Base-by-base conservation (phyloP, 495 filamentous ascomycete genomes). In the Aspergillus indologenus region DNA sequence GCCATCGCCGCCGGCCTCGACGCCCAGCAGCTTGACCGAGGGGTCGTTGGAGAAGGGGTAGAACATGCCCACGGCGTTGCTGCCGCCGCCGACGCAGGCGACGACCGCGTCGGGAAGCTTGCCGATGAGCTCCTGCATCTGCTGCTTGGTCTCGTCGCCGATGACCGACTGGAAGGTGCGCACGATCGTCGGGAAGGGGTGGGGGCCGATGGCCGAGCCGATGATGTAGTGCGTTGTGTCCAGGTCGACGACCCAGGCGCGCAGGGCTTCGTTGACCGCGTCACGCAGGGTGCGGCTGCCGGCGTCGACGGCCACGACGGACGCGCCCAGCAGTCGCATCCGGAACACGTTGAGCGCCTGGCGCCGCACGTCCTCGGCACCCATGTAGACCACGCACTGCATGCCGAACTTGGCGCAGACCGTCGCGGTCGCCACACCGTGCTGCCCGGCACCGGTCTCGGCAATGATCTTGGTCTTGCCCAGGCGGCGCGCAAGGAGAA, bases 181-280 rank as follows among this genome's bases (percentile, higher is more conserved):
- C 8, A 97, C 93, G 56, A 98, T 97, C 45, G 91, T 96, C 0
- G 93, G 93, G 85, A 96, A 97, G 15, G 93, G 93, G 64, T 98
- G 92, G 9, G 93, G 93, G 0, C 93, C 93, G 63, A 98, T 96
- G 15, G 94, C 93, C 7, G 90, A 95, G 23, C 93, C 94, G 65
- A 97, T 94, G 71, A 96, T 91, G 78, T 97, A 98, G 75, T 97
- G 93, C 0, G 94, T 96, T n/a, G 90, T 93, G 51, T 87, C 84
- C 2, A 97, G 85, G 52, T 89, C 76, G 34, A 89, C 88, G 12
- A 97, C 90, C 93, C 92, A 98, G 57, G 88, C 85, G 46, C 92
- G 85, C 64, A 98, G 75, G 3, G 92, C 91, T 69, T 96, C 92
- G 77, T 98, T 97, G 75, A 96, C 91, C 2, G 93, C 93, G 66